Percentiles rank a stretch among this genome's conserved stretches.
Conservation (phyloP, 106 monocot genomes). For the Ottelia alismoides region DNA sequence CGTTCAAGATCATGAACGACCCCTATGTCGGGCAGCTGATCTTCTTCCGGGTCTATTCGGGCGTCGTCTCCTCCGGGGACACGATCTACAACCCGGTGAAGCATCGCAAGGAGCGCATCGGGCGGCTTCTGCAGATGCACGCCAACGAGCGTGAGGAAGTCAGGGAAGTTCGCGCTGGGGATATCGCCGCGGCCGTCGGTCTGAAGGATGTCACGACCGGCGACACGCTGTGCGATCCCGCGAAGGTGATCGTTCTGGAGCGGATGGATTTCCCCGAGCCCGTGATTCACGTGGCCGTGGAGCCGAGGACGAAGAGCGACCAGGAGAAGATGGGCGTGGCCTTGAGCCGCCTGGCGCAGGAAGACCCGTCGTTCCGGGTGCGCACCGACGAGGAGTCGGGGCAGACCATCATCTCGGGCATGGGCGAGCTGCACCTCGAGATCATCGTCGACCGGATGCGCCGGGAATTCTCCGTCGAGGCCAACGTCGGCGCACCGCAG, state of each 20-base stretch:
- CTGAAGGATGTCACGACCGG: neutral
- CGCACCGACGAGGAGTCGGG: neutral
- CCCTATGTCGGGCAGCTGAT: neutral
- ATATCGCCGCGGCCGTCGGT: neutral
- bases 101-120: neutral
- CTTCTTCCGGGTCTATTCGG: neutral
- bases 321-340: neutral
- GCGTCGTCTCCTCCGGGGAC: neutral
- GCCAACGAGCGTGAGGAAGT: neutral
- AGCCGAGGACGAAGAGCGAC: neutral
- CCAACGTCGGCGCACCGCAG: too few species aligned
- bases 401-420: neutral
- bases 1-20: neutral
- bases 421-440: neutral
- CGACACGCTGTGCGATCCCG: neutral
- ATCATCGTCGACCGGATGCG: neutral
- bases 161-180: neutral
- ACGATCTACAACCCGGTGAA: neutral
- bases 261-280: neutral
- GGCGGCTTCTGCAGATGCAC: neutral
- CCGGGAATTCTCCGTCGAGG: neutral
- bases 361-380: neutral
- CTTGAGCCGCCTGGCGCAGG: neutral
- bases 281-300: neutral
- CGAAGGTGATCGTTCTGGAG: neutral